phyloP scores from a whole-genome alignment of 2,329 filamentous ascomycete species.

The Aspergillus melleus region DNA sequence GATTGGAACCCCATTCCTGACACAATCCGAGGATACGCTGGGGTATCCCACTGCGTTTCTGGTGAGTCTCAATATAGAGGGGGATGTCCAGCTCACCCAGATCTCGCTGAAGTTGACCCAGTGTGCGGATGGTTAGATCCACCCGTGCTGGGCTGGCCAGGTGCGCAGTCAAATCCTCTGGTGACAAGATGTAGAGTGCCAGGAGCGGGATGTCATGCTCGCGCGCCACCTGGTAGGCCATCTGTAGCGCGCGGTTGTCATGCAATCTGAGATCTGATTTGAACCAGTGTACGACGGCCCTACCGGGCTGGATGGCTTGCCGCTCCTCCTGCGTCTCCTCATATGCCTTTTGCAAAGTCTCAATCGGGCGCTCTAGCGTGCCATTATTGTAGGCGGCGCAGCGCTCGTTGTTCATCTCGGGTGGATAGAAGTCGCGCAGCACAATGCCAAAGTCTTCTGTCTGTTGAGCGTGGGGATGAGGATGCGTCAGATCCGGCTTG shows the following conservation, averaged over 20 bases:
- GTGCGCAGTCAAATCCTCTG: conserved; percentile 83
- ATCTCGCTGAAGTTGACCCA: conserved; percentile 65
- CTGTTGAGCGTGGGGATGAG: conserved; percentile 39
- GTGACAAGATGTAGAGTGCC: conserved; percentile 75
- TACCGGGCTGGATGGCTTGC: conserved; percentile 52
- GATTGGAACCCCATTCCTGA: conserved; percentile 69
- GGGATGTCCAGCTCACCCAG: conserved; percentile 73
- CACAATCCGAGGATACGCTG: conserved; percentile 64
- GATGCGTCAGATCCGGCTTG: conserved; percentile 18
- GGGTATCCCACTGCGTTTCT: conserved; percentile 63
- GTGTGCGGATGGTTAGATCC: conserved; percentile 75
- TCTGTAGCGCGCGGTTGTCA: conserved; percentile 71
- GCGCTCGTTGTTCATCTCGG: conserved; percentile 80
- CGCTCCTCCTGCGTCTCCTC: conserved; percentile 59
- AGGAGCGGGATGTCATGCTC: conserved; percentile 70
- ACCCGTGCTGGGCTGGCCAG: conserved; percentile 70
- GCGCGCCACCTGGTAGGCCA: conserved; percentile 67
- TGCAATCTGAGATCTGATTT: conserved; percentile 73
- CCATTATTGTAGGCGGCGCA: conserved; percentile 72
- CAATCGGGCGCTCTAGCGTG: conserved; percentile 70
- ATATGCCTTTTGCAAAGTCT: conserved; percentile 63
- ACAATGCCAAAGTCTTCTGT: conserved; percentile 61
- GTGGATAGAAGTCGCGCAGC: conserved; percentile 75
- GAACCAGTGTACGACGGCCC: conserved; percentile 84
- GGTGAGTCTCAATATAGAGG: conserved; percentile 70